These are phyloP conservation scores for Biscogniauxia marginata DNA, from an alignment of 2,329 filamentous ascomycete genomes.

Conservation along the genomic window DNA sequence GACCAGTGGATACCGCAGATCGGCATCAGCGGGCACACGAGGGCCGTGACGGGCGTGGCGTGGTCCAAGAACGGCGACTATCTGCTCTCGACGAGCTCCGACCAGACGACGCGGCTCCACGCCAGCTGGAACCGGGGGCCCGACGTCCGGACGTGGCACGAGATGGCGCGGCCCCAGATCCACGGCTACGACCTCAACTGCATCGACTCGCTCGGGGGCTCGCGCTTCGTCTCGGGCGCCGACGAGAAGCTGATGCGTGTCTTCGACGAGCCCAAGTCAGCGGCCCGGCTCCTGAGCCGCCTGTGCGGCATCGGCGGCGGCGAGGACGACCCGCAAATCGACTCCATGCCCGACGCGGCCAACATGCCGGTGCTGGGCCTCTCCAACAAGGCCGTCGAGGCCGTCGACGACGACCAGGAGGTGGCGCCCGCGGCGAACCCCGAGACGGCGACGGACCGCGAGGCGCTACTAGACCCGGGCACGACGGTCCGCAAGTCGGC, in stretches of 20 bases:
- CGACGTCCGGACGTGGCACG: conserved; percentile 73
- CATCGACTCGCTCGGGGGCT: conserved; percentile 69
- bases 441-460: conserved; percentile 49
- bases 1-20: conserved; percentile 76
- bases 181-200: conserved; percentile 98
- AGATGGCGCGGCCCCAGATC: conserved; percentile 93
- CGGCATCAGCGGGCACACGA: conserved; percentile 80
- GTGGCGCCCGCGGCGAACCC: conserved; percentile 34
- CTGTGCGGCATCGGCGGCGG: conserved; percentile 59
- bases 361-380: conserved; percentile 93
- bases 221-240: conserved; percentile 87
- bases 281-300: conserved; percentile 69
- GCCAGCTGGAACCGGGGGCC: conserved; percentile 64
- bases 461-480: conserved; percentile 55
- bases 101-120: conserved; percentile 90
- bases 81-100: conserved; percentile 81
- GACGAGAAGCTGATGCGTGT: conserved; percentile 98
- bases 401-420: conserved; percentile 42
- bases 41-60: conserved; percentile 74
- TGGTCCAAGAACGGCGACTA: conserved; percentile 85
- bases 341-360: conserved; percentile 75
- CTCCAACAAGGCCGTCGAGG: conserved; percentile 88
- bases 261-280: conserved; percentile 83
- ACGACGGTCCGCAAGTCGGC: conserved; percentile 58
- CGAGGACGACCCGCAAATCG: conserved; percentile 32